Evolutionary conservation across 2,329 filamentous ascomycete genomes (phyloP).

Genomic region (Sporothrix humicola): DNA sequence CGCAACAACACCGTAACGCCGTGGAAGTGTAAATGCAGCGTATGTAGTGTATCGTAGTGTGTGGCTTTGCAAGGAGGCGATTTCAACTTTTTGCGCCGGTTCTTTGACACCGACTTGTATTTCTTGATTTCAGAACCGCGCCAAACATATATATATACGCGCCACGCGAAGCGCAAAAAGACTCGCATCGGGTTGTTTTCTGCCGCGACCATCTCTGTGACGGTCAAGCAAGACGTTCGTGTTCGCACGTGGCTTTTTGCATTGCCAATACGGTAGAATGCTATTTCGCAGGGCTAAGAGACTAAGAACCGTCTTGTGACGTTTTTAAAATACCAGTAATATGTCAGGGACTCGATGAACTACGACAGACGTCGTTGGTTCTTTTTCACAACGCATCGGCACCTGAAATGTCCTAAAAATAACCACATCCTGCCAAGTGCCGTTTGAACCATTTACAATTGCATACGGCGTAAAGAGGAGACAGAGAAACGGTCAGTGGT

Average conservation of each 20-base stretch:
- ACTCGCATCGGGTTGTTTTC: no score
- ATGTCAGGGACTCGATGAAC: background rate
- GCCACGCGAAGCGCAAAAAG: conserved; percentile 1
- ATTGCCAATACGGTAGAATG: no score
- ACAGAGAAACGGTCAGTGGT: background rate
- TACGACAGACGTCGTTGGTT: no score
- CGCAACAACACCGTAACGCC: background rate
- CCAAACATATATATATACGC: background rate
- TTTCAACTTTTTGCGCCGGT: background rate
- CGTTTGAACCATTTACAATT: background rate
- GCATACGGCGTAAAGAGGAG: background rate
- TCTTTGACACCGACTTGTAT: background rate
- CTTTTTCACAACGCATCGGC: background rate
- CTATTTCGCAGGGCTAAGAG: background rate
- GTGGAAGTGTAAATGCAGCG: background rate
- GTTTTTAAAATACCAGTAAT: background rate
- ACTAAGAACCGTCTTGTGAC: background rate
- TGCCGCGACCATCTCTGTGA: background rate
- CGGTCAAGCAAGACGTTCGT: background rate
- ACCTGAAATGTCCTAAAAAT: conserved; percentile 6
- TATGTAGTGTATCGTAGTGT: background rate
- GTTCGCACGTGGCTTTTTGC: background rate
- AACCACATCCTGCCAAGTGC: background rate
- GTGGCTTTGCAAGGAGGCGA: conserved; percentile 2
- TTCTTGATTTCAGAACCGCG: background rate